These are phyloP conservation scores for Sugiyamaella japonica DNA, from an alignment of 1,139 yeast genomes.

Conservation along the genomic window DNA sequence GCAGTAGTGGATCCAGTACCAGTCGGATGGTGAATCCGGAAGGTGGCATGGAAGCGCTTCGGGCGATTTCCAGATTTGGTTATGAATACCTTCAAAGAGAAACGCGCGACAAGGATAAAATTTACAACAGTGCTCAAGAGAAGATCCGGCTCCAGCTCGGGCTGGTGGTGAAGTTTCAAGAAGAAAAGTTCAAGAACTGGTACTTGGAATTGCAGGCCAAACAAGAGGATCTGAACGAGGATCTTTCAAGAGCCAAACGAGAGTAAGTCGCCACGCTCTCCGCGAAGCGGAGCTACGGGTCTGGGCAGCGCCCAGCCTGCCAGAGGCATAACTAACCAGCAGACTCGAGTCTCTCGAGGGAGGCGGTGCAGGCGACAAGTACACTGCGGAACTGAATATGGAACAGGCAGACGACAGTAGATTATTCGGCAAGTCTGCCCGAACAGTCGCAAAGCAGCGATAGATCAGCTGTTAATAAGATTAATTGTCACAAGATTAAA, in stretches of 20 bases:
- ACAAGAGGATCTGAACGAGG: conserved; percentile 48
- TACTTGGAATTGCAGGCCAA: conserved; percentile 54
- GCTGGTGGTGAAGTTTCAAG: conserved; percentile 54
- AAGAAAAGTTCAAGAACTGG: conserved; percentile 66
- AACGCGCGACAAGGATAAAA: conserved; percentile 47
- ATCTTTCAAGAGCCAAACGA: conserved; percentile 4
- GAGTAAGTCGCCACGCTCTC: conserved; percentile 9
- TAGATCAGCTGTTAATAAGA: neutral
- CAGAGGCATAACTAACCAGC: neutral
- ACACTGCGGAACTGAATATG: neutral
- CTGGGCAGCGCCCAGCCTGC: too few relatives aligned
- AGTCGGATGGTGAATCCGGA: conserved; percentile 22
- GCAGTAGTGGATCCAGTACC: neutral
- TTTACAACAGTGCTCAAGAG: conserved; percentile 49
- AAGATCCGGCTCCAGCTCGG: conserved; percentile 50
- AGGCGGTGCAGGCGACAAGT: neutral
- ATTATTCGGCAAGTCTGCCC: conserved; percentile 1
- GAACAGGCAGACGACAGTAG: conserved; percentile 1
- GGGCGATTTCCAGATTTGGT: conserved; percentile 45
- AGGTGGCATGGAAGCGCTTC: conserved; percentile 40
- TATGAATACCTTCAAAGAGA: conserved; percentile 45
- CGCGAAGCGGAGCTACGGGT: too few relatives aligned
- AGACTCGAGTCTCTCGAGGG: neutral
- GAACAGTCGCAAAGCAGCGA: neutral
- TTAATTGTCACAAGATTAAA: neutral